Evolutionary conservation across 2,329 filamentous ascomycete species (phyloP).

Genomic region (Aspergillus pseudoterreus): DNA sequence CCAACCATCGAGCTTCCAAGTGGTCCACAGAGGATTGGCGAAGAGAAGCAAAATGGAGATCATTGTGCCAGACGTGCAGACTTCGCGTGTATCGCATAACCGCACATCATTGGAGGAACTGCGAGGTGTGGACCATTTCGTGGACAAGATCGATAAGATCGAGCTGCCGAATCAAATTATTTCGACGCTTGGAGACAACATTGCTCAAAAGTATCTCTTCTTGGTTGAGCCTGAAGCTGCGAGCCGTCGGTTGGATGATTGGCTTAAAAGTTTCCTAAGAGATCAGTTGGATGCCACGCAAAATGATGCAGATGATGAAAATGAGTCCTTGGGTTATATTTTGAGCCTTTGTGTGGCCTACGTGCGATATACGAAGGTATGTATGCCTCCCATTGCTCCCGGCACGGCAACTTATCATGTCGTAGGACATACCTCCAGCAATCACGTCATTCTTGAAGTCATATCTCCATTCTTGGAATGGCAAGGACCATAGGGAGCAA

Average conservation of each 20-base stretch:
- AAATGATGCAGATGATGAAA: conserved; percentile 43
- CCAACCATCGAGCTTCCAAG: conserved; percentile 58
- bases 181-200: conserved; percentile 69
- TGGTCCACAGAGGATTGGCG: conserved; percentile 52
- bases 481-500: conserved; percentile 49
- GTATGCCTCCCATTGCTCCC: neutral
- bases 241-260: conserved; percentile 37
- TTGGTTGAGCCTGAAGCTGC: conserved; percentile 57
- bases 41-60: conserved; percentile 50
- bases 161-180: conserved; percentile 79
- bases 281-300: conserved; percentile 38
- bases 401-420: conserved; percentile 3
- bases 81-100: conserved; percentile 65
- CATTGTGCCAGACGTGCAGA: conserved; percentile 67
- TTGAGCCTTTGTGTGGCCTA: conserved; percentile 32
- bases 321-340: conserved; percentile 34
- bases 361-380: conserved; percentile 37
- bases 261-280: conserved; percentile 37
- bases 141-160: conserved; percentile 70
- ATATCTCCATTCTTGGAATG: conserved; percentile 62
- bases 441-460: conserved; percentile 38
- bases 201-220: conserved; percentile 72
- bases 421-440: conserved; percentile 30
- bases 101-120: conserved; percentile 67
- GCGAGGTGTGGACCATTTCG: conserved; percentile 65